A percentile compares a stretch with the other conserved stretches of the same genome.
Evolutionary conservation across 768 basidiomycete genomes (phyloP).

Genomic region (Hericium rajendrae): DNA sequence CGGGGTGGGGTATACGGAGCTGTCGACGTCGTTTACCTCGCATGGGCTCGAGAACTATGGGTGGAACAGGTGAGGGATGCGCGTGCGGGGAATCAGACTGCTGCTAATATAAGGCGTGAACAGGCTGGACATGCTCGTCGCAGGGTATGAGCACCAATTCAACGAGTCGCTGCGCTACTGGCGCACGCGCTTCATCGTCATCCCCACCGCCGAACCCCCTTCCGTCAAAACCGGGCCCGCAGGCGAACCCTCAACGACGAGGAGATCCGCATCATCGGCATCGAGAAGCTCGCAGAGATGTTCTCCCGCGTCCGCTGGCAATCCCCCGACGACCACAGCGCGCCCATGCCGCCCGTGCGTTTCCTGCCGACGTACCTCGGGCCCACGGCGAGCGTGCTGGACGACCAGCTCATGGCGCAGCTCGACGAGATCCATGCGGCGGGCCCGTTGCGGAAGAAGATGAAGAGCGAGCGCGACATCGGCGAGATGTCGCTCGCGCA

Average conservation of each 20-base stretch:
- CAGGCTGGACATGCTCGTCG: slow-evolving; percentile 79
- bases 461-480: slow-evolving; percentile 70
- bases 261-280: slow-evolving; percentile 81
- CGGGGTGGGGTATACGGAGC: slow-evolving; percentile 78
- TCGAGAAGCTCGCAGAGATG: slow-evolving; percentile 83
- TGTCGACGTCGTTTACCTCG: slow-evolving; percentile 62
- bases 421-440: slow-evolving; percentile 72
- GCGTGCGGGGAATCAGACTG: neutral
- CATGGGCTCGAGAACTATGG: slow-evolving; percentile 77
- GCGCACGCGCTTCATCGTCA: slow-evolving; percentile 88
- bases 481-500: slow-evolving; percentile 49
- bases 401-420: slow-evolving; percentile 69
- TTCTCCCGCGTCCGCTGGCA: slow-evolving; percentile 83
- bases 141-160: slow-evolving; percentile 73
- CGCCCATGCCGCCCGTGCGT: slow-evolving; percentile 46
- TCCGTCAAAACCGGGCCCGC: slow-evolving; percentile 42
- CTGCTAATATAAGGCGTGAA: neutral
- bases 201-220: slow-evolving; percentile 73
- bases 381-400: slow-evolving; percentile 70
- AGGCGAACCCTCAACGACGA: slow-evolving; percentile 78
- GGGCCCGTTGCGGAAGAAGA: slow-evolving; percentile 70
- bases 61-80: slow-evolving; percentile 62
- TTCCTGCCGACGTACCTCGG: slow-evolving; percentile 81
- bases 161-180: slow-evolving; percentile 83
- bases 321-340: slow-evolving; percentile 41